Conservation (phyloP, 768 basidiomycete genomes). For the Ramaria sp. region DNA sequence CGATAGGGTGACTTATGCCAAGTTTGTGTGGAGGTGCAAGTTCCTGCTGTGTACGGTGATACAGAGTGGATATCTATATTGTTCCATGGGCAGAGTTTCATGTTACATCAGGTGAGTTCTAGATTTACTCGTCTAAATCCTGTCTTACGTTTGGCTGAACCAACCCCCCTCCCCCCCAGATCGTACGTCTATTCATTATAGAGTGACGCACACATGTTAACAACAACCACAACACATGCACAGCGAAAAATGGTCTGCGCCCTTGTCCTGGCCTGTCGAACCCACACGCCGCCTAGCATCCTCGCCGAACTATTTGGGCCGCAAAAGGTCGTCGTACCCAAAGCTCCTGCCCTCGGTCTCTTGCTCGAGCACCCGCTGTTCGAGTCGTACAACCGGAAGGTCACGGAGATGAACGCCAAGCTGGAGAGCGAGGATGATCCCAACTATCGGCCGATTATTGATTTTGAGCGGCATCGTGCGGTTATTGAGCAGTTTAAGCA, state of each 20-base stretch:
- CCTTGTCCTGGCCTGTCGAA: conserved; percentile 70
- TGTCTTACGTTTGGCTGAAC: too few relatives aligned
- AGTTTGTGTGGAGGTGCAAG: conserved; percentile 41
- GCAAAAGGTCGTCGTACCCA: conserved; percentile 73
- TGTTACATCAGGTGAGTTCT: conserved; percentile 88
- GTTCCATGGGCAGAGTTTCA: conserved; percentile 96
- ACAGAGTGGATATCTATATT: conserved; percentile 93
- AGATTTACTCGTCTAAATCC: background rate
- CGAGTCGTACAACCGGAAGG: conserved; percentile 53
- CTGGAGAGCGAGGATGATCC: conserved; percentile 27
- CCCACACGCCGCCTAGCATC: conserved; percentile 59
- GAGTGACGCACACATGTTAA: background rate
- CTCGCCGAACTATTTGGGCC: conserved; percentile 81
- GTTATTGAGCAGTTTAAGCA: conserved; percentile 77
- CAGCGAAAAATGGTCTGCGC: conserved; percentile 97
- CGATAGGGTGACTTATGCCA: too few relatives aligned
- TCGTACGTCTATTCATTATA: too few relatives aligned
- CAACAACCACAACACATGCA: conserved; percentile 13
- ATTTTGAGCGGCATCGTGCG: conserved; percentile 57
- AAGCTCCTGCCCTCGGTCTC: conserved; percentile 91
- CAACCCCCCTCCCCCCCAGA: too few relatives aligned
- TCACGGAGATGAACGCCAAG: conserved; percentile 8
- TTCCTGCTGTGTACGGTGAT: conserved; percentile 81
- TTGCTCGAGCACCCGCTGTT: conserved; percentile 83
- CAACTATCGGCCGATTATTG: conserved; percentile 61